Evolutionary conservation across 495 filamentous ascomycete genomes (phyloP).

Genomic region (Opeltia flavorubescens): DNA sequence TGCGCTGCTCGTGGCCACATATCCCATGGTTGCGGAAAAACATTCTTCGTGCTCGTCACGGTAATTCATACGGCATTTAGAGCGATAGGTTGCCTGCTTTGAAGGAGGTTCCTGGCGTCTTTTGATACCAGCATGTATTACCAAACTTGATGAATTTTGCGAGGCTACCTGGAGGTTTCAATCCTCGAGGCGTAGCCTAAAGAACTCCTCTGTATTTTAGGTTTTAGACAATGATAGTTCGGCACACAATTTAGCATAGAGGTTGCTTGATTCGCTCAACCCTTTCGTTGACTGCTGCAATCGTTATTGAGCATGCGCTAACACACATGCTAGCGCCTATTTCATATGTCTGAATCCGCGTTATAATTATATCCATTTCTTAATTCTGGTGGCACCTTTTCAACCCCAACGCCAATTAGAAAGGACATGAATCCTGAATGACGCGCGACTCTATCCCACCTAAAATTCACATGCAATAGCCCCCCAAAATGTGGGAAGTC

Average conservation of each 20-base stretch:
- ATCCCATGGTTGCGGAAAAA: neutral
- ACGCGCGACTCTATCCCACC: neutral
- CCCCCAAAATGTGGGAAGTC: conserved; percentile 67
- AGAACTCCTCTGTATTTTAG: conserved; percentile 9
- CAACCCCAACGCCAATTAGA: too few relatives aligned
- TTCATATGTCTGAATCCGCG: too few relatives aligned
- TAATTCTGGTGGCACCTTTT: too few relatives aligned
- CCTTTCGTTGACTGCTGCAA: too few relatives aligned
- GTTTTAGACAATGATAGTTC: conserved; percentile 1
- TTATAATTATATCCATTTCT: too few relatives aligned
- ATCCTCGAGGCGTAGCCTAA: neutral
- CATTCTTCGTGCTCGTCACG: conserved; percentile 4
- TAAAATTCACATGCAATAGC: neutral
- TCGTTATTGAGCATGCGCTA: too few relatives aligned
- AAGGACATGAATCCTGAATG: neutral
- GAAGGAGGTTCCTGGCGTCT: conserved; percentile 1
- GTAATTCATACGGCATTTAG: conserved; percentile 6
- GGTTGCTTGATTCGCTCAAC: neutral
- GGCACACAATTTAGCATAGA: neutral
- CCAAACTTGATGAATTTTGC: neutral
- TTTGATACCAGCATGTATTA: conserved; percentile 10
- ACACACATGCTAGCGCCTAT: too few relatives aligned
- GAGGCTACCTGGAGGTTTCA: neutral
- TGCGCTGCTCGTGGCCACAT: neutral
- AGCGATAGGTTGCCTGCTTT: conserved; percentile 4